Evolutionary conservation across 2,329 filamentous ascomycete genomes (phyloP), one percentile per base, ranked within the genome.

Genomic region (Trichoderma lentiforme): DNA sequence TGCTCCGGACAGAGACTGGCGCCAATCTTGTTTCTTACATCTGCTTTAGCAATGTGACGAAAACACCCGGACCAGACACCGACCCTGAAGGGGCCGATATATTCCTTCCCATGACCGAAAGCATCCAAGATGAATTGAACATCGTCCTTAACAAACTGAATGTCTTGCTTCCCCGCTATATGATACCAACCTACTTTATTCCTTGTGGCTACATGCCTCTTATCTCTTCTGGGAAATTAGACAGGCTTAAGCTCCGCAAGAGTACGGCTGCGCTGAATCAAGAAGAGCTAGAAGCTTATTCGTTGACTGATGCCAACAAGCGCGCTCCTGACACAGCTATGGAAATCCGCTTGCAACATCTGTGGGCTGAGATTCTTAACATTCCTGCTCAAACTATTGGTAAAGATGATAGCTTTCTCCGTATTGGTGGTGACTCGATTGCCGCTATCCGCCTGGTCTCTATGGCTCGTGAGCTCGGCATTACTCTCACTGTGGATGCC

Each of bases 361-460:
- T 74, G 6, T 74, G 73, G 73, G 62, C 71, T 34, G 47, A 68
- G 7, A 14, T 71, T 15, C 47, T 74, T 4, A 43, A 70, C 2
- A 58, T 74, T 6, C 43, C 65, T 60, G 32, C 51, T 15, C 56
- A 62, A 7, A 51, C 47, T 18, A 74, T 74, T 32, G 72, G 73
- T 5, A 53, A 56, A 9, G 65, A 74, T 24, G 73, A 74, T 26
- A 71, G 39, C 43, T 74, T 74, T 57, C 56, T 74, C 15, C 43
- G 62, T 1, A 61, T 74, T 18, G 73, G 73, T 4, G 73, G 73
- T 4, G 73, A 74, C 34, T 73, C 72, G 4, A 73, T 74, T 57
- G 53, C 62, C 26, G 73, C 72, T 30, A 73, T 73, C 21, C 30
- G 64, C 4, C 39, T 74, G 12, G 68, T 60, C 14, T 57, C 65